Conservation (phyloP, 441 rosid species). For the Omphalea diandra region DNA sequence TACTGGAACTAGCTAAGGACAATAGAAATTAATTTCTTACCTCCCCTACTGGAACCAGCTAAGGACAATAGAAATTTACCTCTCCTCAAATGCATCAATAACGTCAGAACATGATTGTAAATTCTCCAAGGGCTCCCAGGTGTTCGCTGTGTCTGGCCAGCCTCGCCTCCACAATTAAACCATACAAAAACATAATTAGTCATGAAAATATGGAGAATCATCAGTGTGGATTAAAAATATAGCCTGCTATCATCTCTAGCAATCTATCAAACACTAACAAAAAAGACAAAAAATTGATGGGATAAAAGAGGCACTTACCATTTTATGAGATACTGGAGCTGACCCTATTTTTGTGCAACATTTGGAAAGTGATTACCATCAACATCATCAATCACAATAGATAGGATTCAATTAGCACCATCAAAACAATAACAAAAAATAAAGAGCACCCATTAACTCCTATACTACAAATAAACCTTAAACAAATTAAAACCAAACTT, state of each 20-base stretch:
- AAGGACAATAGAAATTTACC: slow-evolving; percentile 41
- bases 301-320: slow-evolving; percentile 55
- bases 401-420: slow-evolving; percentile 13
- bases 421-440: neutral
- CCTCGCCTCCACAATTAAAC: slow-evolving; percentile 68
- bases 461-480: neutral
- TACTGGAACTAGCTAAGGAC: slow-evolving; percentile 15
- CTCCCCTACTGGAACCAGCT: too few relatives aligned
- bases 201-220: slow-evolving; percentile 18
- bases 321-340: slow-evolving; percentile 95
- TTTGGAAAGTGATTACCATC: slow-evolving; percentile 5
- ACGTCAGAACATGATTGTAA: slow-evolving; percentile 87
- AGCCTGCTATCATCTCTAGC: neutral
- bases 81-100: slow-evolving; percentile 89
- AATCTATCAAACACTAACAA: neutral
- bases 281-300: neutral
- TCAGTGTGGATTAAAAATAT: neutral
- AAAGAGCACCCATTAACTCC: neutral
- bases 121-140: slow-evolving; percentile 99
- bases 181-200: neutral
- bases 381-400: slow-evolving; percentile 16
- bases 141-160: slow-evolving; percentile 95
- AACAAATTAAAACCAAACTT: slow-evolving; percentile 1
- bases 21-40: too few relatives aligned
- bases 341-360: slow-evolving; percentile 55